Base-by-base conservation (phyloP, 495 filamentous ascomycete species). In the Collariella sp. region DNA sequence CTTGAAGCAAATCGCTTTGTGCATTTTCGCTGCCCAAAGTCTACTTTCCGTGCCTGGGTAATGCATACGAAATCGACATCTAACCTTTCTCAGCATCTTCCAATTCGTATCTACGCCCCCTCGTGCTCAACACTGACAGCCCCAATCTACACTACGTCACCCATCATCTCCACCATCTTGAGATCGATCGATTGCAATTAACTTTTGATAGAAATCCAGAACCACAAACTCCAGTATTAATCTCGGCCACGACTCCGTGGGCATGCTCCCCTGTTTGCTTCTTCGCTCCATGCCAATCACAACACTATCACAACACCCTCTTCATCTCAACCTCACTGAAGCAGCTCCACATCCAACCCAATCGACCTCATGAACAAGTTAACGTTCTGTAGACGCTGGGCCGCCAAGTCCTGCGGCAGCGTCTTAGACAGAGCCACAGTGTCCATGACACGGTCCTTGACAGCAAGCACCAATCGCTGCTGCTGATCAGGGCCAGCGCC, bases 351-450 rank as follows among this genome's bases (percentile, higher is more conserved):
- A 74, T 97, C 94, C 61, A 98, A 77, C 5, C 93, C 94, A 68
- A 98, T 97, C 48, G 91, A 93, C 57, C 89, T 82, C 91, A 98
- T 96, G 68, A 98, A 98, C 26, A 98, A 73, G 69, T 98, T 97
- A 59, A 98, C 94, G 65, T 96, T 91, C 53, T 84, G 84, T 43
- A 94, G 76, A 51, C 90, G 83, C 65, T 85, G 79, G 60, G 79
- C 82, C 16, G 84, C 81, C 81, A 96, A 84, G 39, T 93, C 89
- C 16, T 83, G 76, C 12, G 94, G 93, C 13, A 97, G 80, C 2
- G 86, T 88, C 75, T 93, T 95, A 64, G 87, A 84, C 31, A 94
- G 82, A 35, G 75, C 71, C 7, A 96, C 86, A 3, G 93, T 97
- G 64, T 96, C 93, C 89, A 97, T 94, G 50, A 98, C 93, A 51